phyloP scores from a whole-genome alignment of 2,329 filamentous ascomycete genomes.

The Cladobotryum protrusum region DNA sequence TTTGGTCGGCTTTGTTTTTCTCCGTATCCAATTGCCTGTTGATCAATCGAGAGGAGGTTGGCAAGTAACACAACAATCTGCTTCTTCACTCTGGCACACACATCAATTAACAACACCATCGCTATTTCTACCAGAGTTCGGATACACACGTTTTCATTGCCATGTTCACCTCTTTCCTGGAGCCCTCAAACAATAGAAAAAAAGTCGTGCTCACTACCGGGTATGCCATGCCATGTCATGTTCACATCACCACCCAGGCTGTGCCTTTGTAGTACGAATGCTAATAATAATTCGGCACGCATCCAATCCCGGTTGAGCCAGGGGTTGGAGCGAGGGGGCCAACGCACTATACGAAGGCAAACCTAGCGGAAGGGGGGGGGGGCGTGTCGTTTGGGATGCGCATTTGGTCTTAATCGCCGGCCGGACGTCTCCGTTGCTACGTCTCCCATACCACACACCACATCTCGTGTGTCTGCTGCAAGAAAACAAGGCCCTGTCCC shows the following conservation, averaged over 20 bases:
- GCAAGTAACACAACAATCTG: too few species aligned
- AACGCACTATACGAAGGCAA: not conserved
- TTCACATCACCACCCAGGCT: conserved; percentile 2
- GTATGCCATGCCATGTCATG: not conserved
- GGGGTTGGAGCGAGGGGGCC: not conserved
- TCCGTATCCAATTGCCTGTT: too few species aligned
- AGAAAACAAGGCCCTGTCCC: conserved; percentile 9
- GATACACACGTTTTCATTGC: too few species aligned
- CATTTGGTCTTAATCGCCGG: not conserved
- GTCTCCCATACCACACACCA: not conserved
- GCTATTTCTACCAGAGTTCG: too few species aligned
- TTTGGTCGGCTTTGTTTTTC: too few species aligned
- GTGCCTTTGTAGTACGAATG: conserved; percentile 9
- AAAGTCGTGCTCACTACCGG: not conserved
- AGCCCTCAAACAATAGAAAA: too few species aligned
- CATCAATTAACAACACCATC: too few species aligned
- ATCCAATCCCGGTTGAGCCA: too few species aligned
- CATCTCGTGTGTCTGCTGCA: not conserved
- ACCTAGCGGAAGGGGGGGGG: not conserved
- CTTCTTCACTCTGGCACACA: too few species aligned
- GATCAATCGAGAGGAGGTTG: too few species aligned
- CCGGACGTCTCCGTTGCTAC: conserved; percentile 8
- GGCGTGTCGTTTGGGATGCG: conserved; percentile 3
- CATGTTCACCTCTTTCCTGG: too few species aligned
- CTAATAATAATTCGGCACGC: conserved; percentile 10